Percentiles rank a stretch among this genome's conserved stretches.
These are phyloP conservation scores for Talaromyces sp. DNA, from an alignment of 2,329 filamentous ascomycete genomes.

Conservation along the genomic window DNA sequence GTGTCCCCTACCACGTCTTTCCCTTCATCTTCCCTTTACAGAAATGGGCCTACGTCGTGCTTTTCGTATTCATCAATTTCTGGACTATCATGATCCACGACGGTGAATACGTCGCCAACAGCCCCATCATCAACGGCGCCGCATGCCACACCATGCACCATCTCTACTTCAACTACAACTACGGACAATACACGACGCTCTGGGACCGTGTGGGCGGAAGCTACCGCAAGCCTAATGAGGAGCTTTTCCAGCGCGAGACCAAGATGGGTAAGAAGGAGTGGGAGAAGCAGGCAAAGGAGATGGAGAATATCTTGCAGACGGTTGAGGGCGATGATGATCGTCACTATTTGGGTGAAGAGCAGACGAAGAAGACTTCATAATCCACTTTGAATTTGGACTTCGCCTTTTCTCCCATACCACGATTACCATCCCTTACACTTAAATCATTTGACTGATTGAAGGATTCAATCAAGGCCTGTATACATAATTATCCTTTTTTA, in stretches of 20 bases:
- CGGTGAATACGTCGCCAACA: slow-evolving; percentile 88
- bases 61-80: slow-evolving; percentile 91
- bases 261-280: slow-evolving; percentile 82
- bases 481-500: background rate
- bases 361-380: slow-evolving; percentile 33
- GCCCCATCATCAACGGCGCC: slow-evolving; percentile 87
- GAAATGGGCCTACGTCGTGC: slow-evolving; percentile 78
- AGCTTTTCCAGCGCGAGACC: slow-evolving; percentile 76
- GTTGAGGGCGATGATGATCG: slow-evolving; percentile 60
- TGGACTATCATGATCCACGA: slow-evolving; percentile 98
- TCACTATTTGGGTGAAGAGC: slow-evolving; percentile 34
- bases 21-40: slow-evolving; percentile 90
- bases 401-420: background rate
- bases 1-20: slow-evolving; percentile 87
- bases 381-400: background rate
- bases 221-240: slow-evolving; percentile 80
- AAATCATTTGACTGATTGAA: background rate
- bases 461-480: background rate
- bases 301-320: slow-evolving; percentile 71
- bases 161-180: slow-evolving; percentile 84
- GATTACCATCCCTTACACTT: background rate
- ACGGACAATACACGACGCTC: slow-evolving; percentile 87
- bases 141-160: slow-evolving; percentile 94
- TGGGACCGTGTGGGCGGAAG: slow-evolving; percentile 87
- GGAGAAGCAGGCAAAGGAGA: slow-evolving; percentile 71